phyloP scores from a whole-genome alignment of 2,329 filamentous ascomycete species.

The Scolecobasidium constrictum region DNA sequence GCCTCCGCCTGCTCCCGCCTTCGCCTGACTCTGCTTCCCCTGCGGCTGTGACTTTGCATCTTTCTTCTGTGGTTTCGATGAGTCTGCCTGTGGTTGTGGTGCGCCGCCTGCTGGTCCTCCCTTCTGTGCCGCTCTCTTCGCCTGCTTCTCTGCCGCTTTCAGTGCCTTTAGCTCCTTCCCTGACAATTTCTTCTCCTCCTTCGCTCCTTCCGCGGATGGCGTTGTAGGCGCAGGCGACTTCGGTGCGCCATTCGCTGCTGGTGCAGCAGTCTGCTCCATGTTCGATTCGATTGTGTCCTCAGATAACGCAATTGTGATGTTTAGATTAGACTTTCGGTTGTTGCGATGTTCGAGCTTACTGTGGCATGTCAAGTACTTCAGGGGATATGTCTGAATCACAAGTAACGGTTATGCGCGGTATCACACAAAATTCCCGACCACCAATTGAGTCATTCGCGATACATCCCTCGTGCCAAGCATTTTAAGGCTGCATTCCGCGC shows the following conservation, averaged over 20 bases:
- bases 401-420: no score
- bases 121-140: slow-evolving; percentile 57
- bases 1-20: slow-evolving; percentile 20
- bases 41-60: slow-evolving; percentile 21
- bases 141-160: slow-evolving; percentile 85
- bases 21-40: slow-evolving; percentile 21
- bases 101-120: slow-evolving; percentile 21
- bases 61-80: slow-evolving; percentile 22
- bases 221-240: no score
- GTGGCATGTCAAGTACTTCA: no score
- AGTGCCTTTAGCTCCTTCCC: slow-evolving; percentile 77
- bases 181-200: slow-evolving; percentile 45
- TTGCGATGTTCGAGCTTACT: no score
- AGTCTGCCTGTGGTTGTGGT: slow-evolving; percentile 17
- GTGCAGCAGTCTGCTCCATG: neutral
- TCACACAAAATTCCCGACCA: no score
- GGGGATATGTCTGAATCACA: no score
- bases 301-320: no score
- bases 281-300: no score
- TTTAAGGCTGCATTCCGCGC: neutral
- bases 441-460: neutral
- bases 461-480: neutral
- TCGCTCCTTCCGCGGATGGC: slow-evolving; percentile 14
- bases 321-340: no score
- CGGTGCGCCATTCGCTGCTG: neutral